These are phyloP conservation scores for Kokia cookei DNA, from an alignment of 441 rosid genomes.

Conservation along the genomic window DNA sequence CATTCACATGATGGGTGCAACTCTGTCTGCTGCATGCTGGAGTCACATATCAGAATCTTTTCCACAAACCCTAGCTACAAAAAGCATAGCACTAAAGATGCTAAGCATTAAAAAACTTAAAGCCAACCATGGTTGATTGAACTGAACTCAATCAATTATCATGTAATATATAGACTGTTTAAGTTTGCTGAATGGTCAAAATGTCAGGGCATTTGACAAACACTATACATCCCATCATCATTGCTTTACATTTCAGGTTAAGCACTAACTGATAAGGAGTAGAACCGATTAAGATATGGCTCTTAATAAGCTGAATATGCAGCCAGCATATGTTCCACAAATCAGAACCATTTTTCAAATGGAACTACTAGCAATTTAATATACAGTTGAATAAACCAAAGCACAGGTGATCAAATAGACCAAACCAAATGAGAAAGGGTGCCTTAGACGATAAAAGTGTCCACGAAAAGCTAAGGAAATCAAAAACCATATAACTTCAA, in stretches of 20 bases:
- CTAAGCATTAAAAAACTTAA: background rate
- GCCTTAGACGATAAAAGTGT: background rate
- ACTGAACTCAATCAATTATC: background rate
- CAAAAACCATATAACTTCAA: background rate
- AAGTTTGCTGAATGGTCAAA: background rate
- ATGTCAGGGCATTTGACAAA: background rate
- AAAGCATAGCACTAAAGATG: background rate
- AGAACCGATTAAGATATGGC: background rate
- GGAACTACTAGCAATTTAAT: background rate
- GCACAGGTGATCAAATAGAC: background rate
- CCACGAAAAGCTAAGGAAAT: background rate
- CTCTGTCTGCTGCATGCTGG: background rate
- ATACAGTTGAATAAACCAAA: background rate
- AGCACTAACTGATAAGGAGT: background rate
- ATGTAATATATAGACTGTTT: background rate
- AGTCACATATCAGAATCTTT: background rate
- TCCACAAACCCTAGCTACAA: background rate
- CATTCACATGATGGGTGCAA: background rate
- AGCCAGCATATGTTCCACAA: background rate
- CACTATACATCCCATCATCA: background rate
- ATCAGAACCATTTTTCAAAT: background rate
- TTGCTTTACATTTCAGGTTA: background rate
- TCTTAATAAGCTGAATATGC: background rate
- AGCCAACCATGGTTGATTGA: background rate
- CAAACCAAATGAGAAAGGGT: background rate